Evolutionary conservation across 2,329 filamentous ascomycete genomes (phyloP), one percentile per base, ranked within the genome.

Genomic region (Fusarium setosum): DNA sequence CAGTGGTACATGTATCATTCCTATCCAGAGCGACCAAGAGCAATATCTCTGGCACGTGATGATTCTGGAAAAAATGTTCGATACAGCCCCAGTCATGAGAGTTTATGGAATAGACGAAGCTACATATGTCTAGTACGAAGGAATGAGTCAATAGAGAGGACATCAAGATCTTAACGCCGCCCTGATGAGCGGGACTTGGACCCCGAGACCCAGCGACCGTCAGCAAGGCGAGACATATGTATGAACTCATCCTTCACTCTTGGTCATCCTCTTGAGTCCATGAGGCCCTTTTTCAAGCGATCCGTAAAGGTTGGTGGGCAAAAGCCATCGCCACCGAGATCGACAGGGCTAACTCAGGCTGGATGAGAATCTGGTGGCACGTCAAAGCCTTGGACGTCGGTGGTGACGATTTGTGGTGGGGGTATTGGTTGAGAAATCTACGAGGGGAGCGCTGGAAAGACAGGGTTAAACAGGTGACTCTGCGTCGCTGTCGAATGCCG

Each of bases 261-360:
- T 11, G n/a, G n/a, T n/a, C n/a, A n/a, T n/a, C n/a, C n/a, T 17
- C 10, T 23, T 8, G 23, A 29, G 21, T 21, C 12, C 42, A 48
- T 23, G 44, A 41, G 53, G 26, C 24, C 24, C 24, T 50, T 42
- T 45, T 24, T 20, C 32, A 44, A 55, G 18, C 44, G 31, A 23
- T 35, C 31, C 50, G 21, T 32, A 20, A 38, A 21, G 35, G 24
- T 29, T 41, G 48, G 34, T 26, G 45, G 48, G 37, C 55, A 53
- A 12, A 45, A 26, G 40, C 34, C 37, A 44, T 67, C 45, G 67
- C 69, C 69, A 72, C 69, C 56, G 21, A 59, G 67, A 71, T 71
- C 69, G 67, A 65, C 69, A 57, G 49, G 61, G 51, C 63, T 67
- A 71, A 59, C 40, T 55, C 42, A 54, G 59, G 48, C 56, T 63